A percentile compares a stretch with the other conserved stretches of the same genome.
Evolutionary conservation across 169 alveolate genomes (phyloP).

Genomic region (Cryptosporidium parvum): DNA sequence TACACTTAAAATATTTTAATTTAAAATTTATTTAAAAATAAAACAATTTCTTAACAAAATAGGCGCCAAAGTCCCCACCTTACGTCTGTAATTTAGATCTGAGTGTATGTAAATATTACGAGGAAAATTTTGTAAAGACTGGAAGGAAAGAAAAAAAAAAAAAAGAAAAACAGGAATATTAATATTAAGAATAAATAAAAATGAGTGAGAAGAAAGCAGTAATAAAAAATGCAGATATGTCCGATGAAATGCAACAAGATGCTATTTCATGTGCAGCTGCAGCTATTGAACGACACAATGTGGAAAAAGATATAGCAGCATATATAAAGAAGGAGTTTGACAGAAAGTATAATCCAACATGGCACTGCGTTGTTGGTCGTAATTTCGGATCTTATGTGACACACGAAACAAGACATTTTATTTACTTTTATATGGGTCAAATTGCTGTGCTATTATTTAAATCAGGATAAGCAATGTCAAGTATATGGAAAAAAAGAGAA

Average conservation of each 20-base stretch:
- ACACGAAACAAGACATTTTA: conserved; percentile 99
- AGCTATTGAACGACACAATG: conserved; percentile 93
- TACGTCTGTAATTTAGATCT: conserved; percentile 75
- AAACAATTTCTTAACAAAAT: not conserved
- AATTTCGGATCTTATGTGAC: conserved; percentile 99
- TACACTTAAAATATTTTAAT: no score
- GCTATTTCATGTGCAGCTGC: conserved; percentile 98
- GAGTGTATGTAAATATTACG: not conserved
- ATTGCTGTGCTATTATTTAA: conserved; percentile 97
- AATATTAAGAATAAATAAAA: not conserved
- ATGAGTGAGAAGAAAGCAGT: conserved; percentile 86
- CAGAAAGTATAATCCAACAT: conserved; percentile 96
- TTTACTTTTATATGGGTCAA: conserved; percentile 99
- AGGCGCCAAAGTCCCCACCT: conserved; percentile 74
- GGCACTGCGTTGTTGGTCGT: conserved; percentile 99
- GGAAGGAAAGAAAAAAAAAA: not conserved
- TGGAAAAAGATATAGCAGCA: conserved; percentile 98
- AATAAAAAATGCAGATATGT: conserved; percentile 99
- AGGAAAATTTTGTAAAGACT: not conserved
- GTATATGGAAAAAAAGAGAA: not conserved
- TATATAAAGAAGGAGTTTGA: conserved; percentile 99
- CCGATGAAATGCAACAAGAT: conserved; percentile 98
- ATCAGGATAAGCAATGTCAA: conserved; percentile 89
- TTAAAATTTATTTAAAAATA: no score
- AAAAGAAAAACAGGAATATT: not conserved